Base-by-base conservation (phyloP, 345 rosid species). In the Mercurialis annua region DNA sequence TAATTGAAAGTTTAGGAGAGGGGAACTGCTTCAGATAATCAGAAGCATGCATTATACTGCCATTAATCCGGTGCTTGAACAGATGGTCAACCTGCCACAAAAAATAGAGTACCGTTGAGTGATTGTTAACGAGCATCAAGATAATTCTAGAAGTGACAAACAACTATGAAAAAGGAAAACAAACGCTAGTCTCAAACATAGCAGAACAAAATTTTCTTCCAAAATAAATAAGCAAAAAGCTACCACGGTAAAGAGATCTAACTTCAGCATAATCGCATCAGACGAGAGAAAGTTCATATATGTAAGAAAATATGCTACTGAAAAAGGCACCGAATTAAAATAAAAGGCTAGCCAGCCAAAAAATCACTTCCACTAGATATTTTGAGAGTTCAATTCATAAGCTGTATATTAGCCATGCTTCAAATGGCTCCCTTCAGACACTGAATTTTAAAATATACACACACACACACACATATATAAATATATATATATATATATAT, bases 31-130 rank as follows among this genome's bases (percentile, higher is more conserved):
- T 88, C 58, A 95, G 82, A 82, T 88, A 95, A 33, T 90, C 90
- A 62, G 97, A 90, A 53, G 99, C 96, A 46, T 88, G 87, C 34
- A 77, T 70, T 38, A 84, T 84, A 71, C 99, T 92, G 86, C 96
- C 86, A 71, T 83, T 92, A 47, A 95, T 85, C 72, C 98, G 90
- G 71, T 92, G 99, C 90, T 83, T 90, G 88, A 95, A 95, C 79
- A 95, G 81, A 87, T 95, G 98, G 70, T 95, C 99, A 67, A 90
- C 99, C 99, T 92, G 83, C 47, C 65, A 75, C 43, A 65, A 27
- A 62, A 40, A 64, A 33, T 14, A 34, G 23, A 31, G 15, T 9
- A 38, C 59, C 21, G 62, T 48, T 52, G 46, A 18, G 12, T 15
- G 46, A 26, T 36, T 34, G 44, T 27, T 21, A 14, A 56, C 50